Evolutionary conservation across 768 basidiomycete genomes (phyloP).

Genomic region (Xerocomus brunneocitrinus): DNA sequence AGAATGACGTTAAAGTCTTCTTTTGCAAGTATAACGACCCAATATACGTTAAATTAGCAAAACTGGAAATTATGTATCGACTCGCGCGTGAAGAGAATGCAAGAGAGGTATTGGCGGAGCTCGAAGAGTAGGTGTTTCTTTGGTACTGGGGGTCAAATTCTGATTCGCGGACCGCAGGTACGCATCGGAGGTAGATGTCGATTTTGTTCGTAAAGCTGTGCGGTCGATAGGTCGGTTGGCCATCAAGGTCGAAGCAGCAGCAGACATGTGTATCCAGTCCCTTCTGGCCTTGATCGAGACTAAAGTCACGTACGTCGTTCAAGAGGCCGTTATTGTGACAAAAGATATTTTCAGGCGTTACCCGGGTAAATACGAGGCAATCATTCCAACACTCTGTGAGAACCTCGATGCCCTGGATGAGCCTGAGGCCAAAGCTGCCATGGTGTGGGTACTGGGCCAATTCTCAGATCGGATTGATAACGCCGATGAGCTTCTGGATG

Average conservation of each 20-base stretch:
- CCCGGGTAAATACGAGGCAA: constrained; percentile 93
- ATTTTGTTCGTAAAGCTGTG: constrained; percentile 97
- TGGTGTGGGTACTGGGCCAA: constrained; percentile 98
- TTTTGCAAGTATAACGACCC: constrained; percentile 99
- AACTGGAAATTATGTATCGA: constrained; percentile 98
- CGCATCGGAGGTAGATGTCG: constrained; percentile 96
- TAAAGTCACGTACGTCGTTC: constrained; percentile 93
- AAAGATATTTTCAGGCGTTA: constrained; percentile 98
- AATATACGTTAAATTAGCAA: constrained; percentile 97
- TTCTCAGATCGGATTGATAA: constrained; percentile 95
- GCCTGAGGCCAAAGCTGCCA: constrained; percentile 93
- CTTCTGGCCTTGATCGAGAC: constrained; percentile 85
- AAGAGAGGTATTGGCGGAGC: constrained; percentile 85
- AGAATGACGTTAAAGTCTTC: constrained; percentile 98
- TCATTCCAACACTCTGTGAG: constrained; percentile 91
- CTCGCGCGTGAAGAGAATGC: constrained; percentile 94
- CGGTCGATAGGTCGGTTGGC: constrained; percentile 96
- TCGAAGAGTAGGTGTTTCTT: constrained; percentile 73
- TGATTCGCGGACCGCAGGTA: constrained; percentile 51
- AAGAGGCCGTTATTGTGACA: constrained; percentile 95
- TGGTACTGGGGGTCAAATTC: background rate
- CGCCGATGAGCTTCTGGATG: constrained; percentile 92
- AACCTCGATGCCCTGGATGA: constrained; percentile 91
- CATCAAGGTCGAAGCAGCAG: constrained; percentile 89
- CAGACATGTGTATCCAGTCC: constrained; percentile 86